Base-by-base conservation (phyloP, 2,329 filamentous ascomycete genomes). In the Xylaria sp. region DNA sequence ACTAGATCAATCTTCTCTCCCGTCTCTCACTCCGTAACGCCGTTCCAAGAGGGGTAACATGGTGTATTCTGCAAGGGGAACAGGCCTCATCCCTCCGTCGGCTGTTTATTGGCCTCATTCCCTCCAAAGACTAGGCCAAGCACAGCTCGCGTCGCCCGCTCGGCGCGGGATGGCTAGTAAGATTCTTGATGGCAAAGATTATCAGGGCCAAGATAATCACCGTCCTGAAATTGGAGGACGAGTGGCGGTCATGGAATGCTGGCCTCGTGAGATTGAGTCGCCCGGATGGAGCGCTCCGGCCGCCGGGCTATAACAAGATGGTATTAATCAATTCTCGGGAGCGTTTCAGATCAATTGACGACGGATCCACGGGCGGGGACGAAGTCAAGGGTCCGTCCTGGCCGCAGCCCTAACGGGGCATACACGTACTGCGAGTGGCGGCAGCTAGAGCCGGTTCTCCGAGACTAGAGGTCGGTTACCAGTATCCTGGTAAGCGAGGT, bases 371-470 rank as follows among this genome's bases (percentile, higher is more conserved):
- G 33, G 52, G 52, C 53, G 41, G 48, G 43, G 47, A 47, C 4
- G 25, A 33, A 21, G 27, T 13, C n/a, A 23, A 40, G 48, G 49
- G 38, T 40, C 23, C 54, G 40, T 29, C 29, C 15, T 7, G 3
- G 21, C n/a, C 23, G 41, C 47, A n/a, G 9, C 37, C 7, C 9
- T n/a, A 44, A 19, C 6, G 13, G 53, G 27, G n/a, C n/a, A n/a
- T n/a, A n/a, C n/a, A n/a, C 6, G n/a, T 29, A 3, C 27, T 17
- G 47, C 17, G 33, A 41, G 25, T 15, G 21, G 37, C 63, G 63
- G 63, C 53, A 46, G 27, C 49, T 58, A 60, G 60, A 60, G 63
- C 63, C 63, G 63, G 19, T 25, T 58, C 60, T 60, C 63, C 63
- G 63, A 38, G n/a, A 38, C 37, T 21, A 41, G 21, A 21, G 9